Conservation (phyloP, 306 rosid genomes). For the Pyrus pyrifolia region DNA sequence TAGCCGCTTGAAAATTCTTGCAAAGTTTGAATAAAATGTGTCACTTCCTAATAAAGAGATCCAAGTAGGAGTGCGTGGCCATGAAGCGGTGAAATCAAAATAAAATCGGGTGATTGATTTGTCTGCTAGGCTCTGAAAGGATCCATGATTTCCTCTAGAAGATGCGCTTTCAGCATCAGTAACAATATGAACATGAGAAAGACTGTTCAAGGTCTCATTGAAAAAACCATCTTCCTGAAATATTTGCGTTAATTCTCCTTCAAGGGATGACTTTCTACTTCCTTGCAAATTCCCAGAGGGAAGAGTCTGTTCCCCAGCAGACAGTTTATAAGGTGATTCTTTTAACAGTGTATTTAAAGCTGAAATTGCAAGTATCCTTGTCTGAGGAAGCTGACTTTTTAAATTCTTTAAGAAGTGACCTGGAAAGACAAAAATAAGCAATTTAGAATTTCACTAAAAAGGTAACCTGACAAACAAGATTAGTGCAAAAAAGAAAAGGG, state of each 20-base stretch:
- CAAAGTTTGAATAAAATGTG: constrained; percentile 82
- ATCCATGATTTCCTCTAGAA: constrained; percentile 75
- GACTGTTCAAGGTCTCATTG: constrained; percentile 80
- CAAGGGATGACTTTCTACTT: constrained; percentile 70
- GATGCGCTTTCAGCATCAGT: constrained; percentile 64
- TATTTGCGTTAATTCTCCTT: constrained; percentile 71
- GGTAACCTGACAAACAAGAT: not conserved
- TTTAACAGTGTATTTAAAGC: constrained; percentile 85
- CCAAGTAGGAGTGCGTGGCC: constrained; percentile 99
- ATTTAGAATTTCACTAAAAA: not conserved
- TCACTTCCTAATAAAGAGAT: constrained; percentile 76
- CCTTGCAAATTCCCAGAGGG: constrained; percentile 37
- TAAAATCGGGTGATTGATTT: constrained; percentile 90
- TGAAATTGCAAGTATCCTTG: constrained; percentile 94
- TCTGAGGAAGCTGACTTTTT: constrained; percentile 97
- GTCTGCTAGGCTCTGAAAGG: constrained; percentile 95
- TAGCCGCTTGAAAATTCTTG: constrained; percentile 87
- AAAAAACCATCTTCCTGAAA: constrained; percentile 96
- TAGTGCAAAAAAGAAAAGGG: constrained; percentile 8
- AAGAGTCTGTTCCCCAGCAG: constrained; percentile 39
- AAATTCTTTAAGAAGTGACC: constrained; percentile 92
- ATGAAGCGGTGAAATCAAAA: constrained; percentile 91
- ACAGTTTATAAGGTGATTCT: constrained; percentile 89
- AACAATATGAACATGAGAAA: constrained; percentile 88
- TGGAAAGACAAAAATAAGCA: constrained; percentile 27